phyloP scores from a whole-genome alignment of 495 filamentous ascomycete species.

The Sordaria brevicollis region DNA sequence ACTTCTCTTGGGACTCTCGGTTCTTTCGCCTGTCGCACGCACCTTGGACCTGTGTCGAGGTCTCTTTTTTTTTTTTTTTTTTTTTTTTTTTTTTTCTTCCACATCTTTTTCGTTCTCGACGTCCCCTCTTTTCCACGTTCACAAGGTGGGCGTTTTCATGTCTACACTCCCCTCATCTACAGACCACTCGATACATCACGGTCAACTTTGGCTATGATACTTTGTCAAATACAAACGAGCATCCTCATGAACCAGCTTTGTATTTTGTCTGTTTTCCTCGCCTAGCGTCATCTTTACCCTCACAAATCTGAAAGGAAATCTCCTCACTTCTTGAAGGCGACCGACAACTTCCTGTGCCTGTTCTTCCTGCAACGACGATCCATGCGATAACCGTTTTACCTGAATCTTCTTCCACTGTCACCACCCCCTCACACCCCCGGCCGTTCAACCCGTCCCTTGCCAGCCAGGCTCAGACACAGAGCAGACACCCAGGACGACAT shows the following conservation, averaged over 20 bases:
- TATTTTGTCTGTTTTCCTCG: not conserved
- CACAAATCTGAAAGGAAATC: not conserved
- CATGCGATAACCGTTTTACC: not conserved
- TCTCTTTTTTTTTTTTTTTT: conserved; percentile 6
- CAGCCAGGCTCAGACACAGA: not conserved
- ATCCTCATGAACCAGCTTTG: not conserved
- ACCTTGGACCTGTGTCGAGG: conserved; percentile 2
- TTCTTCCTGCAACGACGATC: not conserved
- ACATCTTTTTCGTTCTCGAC: not conserved
- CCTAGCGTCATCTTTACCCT: not conserved
- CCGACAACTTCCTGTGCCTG: not conserved
- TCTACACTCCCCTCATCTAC: not conserved
- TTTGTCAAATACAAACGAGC: not conserved
- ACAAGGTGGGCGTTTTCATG: not conserved
- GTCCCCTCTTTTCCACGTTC: not conserved
- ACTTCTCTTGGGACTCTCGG: too few species aligned
- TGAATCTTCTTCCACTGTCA: not conserved
- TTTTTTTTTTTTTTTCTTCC: not conserved
- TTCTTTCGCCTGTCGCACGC: conserved; percentile 7
- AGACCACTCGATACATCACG: not conserved
- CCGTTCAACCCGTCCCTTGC: not conserved
- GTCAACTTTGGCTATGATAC: not conserved
- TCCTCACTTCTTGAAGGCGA: not conserved
- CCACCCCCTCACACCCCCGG: not conserved
- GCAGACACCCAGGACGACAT: not conserved